Percentiles rank a stretch among this genome's conserved stretches.
phyloP scores from a whole-genome alignment of 495 filamentous ascomycete genomes.

The Penicillium coffeae region DNA sequence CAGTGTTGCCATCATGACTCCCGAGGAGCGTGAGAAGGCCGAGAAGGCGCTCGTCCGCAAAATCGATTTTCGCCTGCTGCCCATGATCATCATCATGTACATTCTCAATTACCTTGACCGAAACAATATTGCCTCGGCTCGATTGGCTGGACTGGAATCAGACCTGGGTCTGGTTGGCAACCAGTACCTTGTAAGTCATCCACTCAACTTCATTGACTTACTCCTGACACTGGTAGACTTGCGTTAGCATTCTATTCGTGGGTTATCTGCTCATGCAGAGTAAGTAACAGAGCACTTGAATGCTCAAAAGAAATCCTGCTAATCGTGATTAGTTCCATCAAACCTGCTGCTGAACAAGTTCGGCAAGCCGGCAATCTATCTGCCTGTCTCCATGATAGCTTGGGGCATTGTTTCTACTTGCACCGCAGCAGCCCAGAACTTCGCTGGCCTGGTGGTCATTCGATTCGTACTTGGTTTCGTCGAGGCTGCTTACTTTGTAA shows the following conservation, averaged over 20 bases:
- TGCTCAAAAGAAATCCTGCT: not conserved
- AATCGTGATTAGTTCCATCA: constrained; percentile 25
- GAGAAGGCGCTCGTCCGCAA: constrained; percentile 56
- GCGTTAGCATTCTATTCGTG: constrained; percentile 67
- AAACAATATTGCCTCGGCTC: constrained; percentile 53
- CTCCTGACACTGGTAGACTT: constrained; percentile 38
- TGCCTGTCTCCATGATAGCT: constrained; percentile 60
- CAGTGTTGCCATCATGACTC: constrained; percentile 46
- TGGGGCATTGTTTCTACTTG: constrained; percentile 71
- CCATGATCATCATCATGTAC: constrained; percentile 67
- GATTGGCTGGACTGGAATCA: constrained; percentile 49
- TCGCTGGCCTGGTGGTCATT: constrained; percentile 57
- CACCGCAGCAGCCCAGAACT: constrained; percentile 56
- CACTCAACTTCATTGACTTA: not conserved
- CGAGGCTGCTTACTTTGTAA: constrained; percentile 47
- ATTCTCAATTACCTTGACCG: constrained; percentile 81
- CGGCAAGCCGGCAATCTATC: constrained; percentile 58
- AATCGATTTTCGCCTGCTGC: constrained; percentile 59
- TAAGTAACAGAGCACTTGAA: constrained; percentile 23
- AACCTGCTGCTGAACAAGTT: constrained; percentile 48
- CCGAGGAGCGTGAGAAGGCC: constrained; percentile 44
- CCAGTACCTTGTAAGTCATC: constrained; percentile 34
- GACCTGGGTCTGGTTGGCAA: constrained; percentile 45
- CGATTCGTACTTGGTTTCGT: constrained; percentile 71
- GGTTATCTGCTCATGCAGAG: constrained; percentile 57